Conservation (phyloP, 768 basidiomycete genomes). For the Pisolithus sp. region DNA sequence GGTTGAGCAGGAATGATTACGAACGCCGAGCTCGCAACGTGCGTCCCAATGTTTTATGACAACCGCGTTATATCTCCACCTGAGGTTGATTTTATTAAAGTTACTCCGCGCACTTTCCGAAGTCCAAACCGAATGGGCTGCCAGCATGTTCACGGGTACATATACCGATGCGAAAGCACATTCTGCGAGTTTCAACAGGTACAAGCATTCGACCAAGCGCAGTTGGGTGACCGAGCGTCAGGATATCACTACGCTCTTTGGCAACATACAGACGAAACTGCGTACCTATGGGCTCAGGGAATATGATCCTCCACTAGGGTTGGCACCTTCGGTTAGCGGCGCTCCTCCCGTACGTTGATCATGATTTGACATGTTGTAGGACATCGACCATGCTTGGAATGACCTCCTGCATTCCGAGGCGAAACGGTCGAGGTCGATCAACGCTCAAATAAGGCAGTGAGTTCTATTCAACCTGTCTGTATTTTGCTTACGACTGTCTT, state of each 20-base stretch:
- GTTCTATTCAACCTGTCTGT: conserved; percentile 22
- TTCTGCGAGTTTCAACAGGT: conserved; percentile 62
- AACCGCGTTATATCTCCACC: background rate
- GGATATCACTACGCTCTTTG: conserved; percentile 80
- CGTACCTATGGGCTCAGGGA: conserved; percentile 82
- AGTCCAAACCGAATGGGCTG: conserved; percentile 65
- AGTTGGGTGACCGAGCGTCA: conserved; percentile 87
- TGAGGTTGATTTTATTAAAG: conserved; percentile 28
- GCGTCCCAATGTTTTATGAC: conserved; percentile 12
- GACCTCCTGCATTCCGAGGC: conserved; percentile 69
- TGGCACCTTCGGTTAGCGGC: conserved; percentile 48
- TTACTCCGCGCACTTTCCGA: conserved; percentile 61
- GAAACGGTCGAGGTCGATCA: conserved; percentile 71
- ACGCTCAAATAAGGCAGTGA: conserved; percentile 83
- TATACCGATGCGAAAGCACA: conserved; percentile 80
- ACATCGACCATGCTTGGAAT: conserved; percentile 77
- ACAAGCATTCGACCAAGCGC: conserved; percentile 83
- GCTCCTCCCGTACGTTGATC: background rate
- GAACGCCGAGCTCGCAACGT: conserved; percentile 78
- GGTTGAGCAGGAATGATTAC: conserved; percentile 86
- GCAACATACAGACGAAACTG: conserved; percentile 91
- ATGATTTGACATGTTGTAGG: conserved; percentile 29
- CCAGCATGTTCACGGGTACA: conserved; percentile 58
- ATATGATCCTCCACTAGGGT: conserved; percentile 72
- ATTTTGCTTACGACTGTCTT: background rate